Conservation (phyloP, 2,329 filamentous ascomycete genomes). For the Westerdykella aurantiaca region DNA sequence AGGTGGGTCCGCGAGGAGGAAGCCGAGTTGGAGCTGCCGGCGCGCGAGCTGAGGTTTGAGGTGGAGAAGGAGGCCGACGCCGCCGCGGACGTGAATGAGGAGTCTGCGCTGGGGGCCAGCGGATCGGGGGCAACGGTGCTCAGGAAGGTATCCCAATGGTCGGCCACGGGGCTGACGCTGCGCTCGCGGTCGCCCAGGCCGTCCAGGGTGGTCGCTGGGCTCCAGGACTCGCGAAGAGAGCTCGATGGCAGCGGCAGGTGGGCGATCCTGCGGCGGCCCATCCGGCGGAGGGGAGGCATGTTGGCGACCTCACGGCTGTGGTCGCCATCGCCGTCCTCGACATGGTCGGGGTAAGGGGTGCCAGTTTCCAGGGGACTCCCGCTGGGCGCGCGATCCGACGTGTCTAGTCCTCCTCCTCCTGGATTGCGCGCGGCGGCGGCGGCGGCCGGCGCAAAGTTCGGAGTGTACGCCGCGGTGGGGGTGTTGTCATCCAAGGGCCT, state of each 20-base stretch:
- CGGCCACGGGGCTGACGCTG: constrained; percentile 64
- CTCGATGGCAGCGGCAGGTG: constrained; percentile 33
- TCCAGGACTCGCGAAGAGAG: constrained; percentile 36
- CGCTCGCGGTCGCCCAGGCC: constrained; percentile 80
- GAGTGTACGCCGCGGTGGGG: constrained; percentile 27
- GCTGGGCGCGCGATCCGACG: constrained; percentile 1
- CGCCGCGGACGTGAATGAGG: constrained; percentile 71
- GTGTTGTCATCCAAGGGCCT: constrained; percentile 9
- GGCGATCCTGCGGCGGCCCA: constrained; percentile 32
- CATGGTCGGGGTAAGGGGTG: not conserved
- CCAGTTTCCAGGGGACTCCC: not conserved
- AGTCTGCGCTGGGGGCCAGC: constrained; percentile 70
- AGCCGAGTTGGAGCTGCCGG: constrained; percentile 44
- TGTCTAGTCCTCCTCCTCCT: constrained; percentile 7
- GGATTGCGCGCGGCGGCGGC: constrained; percentile 10
- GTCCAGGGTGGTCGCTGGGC: constrained; percentile 47
- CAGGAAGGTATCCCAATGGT: constrained; percentile 74
- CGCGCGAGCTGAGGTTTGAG: constrained; percentile 34
- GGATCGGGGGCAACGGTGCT: constrained; percentile 76
- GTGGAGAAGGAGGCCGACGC: constrained; percentile 47
- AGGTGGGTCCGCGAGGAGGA: constrained; percentile 35
- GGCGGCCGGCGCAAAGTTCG: constrained; percentile 32
- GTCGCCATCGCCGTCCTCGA: constrained; percentile 18
- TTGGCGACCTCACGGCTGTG: constrained; percentile 20
- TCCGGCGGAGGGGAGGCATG: constrained; percentile 34